Base-by-base conservation (phyloP, 331 rosid species). In the Acacia pycnantha region DNA sequence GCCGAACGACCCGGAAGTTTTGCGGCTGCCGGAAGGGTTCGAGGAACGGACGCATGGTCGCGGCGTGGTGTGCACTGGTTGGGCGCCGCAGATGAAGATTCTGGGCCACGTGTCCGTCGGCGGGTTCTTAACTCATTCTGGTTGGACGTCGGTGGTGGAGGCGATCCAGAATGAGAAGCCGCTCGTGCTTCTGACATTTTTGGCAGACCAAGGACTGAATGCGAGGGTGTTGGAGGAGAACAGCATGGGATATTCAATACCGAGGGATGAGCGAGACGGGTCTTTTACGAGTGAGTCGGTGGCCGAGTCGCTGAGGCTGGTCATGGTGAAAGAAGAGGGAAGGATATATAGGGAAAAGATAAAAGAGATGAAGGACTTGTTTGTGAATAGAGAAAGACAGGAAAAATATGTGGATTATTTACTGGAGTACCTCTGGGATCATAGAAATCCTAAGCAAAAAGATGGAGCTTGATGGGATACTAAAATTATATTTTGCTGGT, bases 21-120 rank as follows among this genome's bases (percentile, higher is more conserved):
- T 74, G 2, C 31, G 29, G 72, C 82, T 81, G 2, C 89, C 86
- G 2, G 83, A 77, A 1, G 88, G 84, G 65, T 90, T 90, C 4
- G 85, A 88, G 82, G 80, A 84, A 5, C 72, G 89, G 29, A 69
- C 74, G 2, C 56, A 18, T 21, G 90, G 68, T 2, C 87, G 64
- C 0, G 93, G 90, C 0, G 3, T 86, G 7, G 77, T 88, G 27
- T 86, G 86, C 68, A 66, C 40, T n/a, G 76, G n/a, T 6, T 90
- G 91, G 93, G 90, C 71, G 0, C 85, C 91, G 3, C 91, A 90
- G 37, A 44, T 70, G 5, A 83, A 80, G 77, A 84, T 90, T 1
- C 44, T 90, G 43, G 85, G 64, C 0, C 91, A 90, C 5, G 70
- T 43, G 7, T 80, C 93, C 1, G 31, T 86, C 0, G 90, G 91